Evolutionary conservation across 257 asterid species (phyloP).

Genomic region (Plantago elongata): DNA sequence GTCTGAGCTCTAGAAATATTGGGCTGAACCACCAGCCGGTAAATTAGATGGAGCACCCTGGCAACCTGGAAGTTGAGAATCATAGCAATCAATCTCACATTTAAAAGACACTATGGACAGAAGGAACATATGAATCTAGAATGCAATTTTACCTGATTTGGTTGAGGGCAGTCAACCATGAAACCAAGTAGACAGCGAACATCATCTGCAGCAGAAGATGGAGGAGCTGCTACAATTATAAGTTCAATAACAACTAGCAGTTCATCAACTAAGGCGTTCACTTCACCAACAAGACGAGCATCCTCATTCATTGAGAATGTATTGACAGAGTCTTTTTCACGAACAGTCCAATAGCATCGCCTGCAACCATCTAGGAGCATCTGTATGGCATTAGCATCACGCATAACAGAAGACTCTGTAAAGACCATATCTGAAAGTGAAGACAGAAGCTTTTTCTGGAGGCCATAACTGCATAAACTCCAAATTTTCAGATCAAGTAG

Average conservation of each 20-base stretch:
- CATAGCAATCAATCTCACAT: conserved; percentile 3
- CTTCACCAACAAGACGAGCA: conserved; percentile 83
- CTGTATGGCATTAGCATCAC: conserved; percentile 97
- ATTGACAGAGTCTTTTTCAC: conserved; percentile 75
- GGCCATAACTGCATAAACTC: conserved; percentile 97
- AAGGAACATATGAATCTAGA: background rate
- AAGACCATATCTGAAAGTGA: conserved; percentile 99
- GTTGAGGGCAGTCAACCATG: conserved; percentile 96
- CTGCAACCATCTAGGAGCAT: conserved; percentile 98
- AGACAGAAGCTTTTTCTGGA: conserved; percentile 90
- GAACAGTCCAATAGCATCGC: conserved; percentile 87
- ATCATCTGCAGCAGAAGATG: conserved; percentile 70
- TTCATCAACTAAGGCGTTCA: conserved; percentile 96
- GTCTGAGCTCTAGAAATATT: conserved; percentile 77
- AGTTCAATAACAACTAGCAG: conserved; percentile 94
- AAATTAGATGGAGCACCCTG: conserved; percentile 84
- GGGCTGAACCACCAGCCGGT: conserved; percentile 94
- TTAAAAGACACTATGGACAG: background rate
- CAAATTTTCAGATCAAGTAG: conserved; percentile 88
- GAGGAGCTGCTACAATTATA: conserved; percentile 84
- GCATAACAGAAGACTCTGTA: conserved; percentile 87
- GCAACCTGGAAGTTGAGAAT: conserved; percentile 71
- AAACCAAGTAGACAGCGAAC: conserved; percentile 89
- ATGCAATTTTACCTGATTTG: conserved; percentile 70
- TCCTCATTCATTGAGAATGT: conserved; percentile 53